phyloP scores from a whole-genome alignment of 2,329 filamentous ascomycete species.

The Penicillium sp. region DNA sequence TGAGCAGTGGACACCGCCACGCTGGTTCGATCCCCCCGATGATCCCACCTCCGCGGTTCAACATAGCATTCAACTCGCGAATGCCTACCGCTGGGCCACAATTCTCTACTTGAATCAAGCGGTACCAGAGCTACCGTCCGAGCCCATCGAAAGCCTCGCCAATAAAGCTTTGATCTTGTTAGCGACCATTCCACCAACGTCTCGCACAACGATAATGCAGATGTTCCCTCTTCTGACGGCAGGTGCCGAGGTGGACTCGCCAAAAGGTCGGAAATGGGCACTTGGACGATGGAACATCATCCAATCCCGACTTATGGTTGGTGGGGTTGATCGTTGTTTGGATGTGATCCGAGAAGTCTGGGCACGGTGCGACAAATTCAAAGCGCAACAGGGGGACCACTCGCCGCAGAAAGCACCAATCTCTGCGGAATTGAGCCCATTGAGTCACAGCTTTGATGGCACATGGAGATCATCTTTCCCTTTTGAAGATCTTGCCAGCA shows the following conservation, averaged over 20 bases:
- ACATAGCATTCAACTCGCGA: constrained; percentile 60
- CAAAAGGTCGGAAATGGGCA: constrained; percentile 60
- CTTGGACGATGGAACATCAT: constrained; percentile 57
- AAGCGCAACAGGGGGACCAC: constrained; percentile 37
- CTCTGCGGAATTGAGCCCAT: no score
- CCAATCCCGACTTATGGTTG: constrained; percentile 57
- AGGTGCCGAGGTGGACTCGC: constrained; percentile 56
- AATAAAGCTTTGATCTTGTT: constrained; percentile 57
- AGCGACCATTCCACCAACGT: constrained; percentile 57
- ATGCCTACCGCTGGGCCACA: constrained; percentile 62
- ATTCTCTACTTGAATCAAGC: constrained; percentile 62
- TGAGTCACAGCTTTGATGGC: no score
- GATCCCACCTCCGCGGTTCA: constrained; percentile 58
- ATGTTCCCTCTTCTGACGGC: constrained; percentile 65
- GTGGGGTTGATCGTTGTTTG: constrained; percentile 60
- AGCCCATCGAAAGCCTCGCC: constrained; percentile 52
- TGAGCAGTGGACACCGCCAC: constrained; percentile 56
- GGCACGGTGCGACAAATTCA: constrained; percentile 52
- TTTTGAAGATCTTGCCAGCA: no score
- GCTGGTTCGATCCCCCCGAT: constrained; percentile 55
- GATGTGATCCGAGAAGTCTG: constrained; percentile 63
- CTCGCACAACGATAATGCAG: constrained; percentile 60
- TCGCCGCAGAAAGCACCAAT: constrained; percentile 5
- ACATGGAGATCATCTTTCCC: no score
- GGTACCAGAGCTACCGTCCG: constrained; percentile 61